These are phyloP conservation scores for Rehmannia glutinosa DNA, from an alignment of 257 asterid species.

Conservation along the genomic window DNA sequence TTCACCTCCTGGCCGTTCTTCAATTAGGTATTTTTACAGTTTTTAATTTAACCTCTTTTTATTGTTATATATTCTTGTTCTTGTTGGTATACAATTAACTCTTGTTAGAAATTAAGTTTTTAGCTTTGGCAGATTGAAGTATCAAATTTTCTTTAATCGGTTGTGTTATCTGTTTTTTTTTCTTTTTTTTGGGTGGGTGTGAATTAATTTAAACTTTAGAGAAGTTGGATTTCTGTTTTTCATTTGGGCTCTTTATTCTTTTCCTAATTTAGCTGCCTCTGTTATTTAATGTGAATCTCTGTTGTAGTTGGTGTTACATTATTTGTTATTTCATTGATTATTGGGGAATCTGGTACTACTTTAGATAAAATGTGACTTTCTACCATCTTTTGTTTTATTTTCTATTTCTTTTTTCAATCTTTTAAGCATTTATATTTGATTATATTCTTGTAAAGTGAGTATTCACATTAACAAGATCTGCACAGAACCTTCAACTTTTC, in stretches of 20 bases:
- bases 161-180: no score
- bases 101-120: no score
- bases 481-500: slow-evolving; percentile 6
- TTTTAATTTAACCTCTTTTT: neutral
- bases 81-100: no score
- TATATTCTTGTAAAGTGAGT: slow-evolving; percentile 3
- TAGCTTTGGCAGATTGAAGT: no score
- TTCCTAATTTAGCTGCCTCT: neutral
- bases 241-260: neutral
- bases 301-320: slow-evolving; percentile 10
- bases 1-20: slow-evolving; percentile 71
- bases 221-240: neutral
- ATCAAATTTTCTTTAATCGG: no score
- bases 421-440: neutral
- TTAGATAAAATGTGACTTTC: neutral
- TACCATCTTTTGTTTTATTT: neutral
- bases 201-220: no score
- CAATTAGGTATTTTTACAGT: slow-evolving; percentile 35
- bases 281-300: slow-evolving; percentile 8
- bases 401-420: neutral
- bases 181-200: no score
- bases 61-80: neutral
- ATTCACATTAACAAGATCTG: neutral
- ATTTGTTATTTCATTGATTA: slow-evolving; percentile 9
- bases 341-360: slow-evolving; percentile 15